phyloP scores from a whole-genome alignment of 192 early-diverging fungal species.

The Podila verticillata region DNA sequence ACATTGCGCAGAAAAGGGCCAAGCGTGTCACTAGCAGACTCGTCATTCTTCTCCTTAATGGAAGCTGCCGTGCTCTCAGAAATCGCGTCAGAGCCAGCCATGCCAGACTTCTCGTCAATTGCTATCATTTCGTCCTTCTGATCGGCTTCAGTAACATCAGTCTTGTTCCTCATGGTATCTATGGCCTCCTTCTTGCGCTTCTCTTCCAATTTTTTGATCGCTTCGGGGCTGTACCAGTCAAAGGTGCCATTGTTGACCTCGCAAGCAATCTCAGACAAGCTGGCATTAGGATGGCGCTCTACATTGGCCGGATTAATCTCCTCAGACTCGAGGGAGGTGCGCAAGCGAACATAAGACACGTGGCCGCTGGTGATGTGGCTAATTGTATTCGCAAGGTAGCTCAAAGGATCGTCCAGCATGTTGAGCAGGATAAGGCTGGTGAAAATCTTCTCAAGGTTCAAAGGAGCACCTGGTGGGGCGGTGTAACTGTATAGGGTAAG shows the following conservation, averaged over 20 bases:
- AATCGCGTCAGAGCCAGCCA: background rate
- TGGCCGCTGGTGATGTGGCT: slow-evolving; percentile 68
- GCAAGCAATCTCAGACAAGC: slow-evolving; percentile 13
- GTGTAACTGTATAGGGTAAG: slow-evolving; percentile 42
- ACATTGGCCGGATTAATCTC: slow-evolving; percentile 76
- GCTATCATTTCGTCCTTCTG: background rate
- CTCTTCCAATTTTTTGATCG: slow-evolving; percentile 16
- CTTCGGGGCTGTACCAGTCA: slow-evolving; percentile 49
- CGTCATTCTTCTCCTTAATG: no score
- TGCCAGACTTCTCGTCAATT: slow-evolving; percentile 4
- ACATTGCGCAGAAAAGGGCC: slow-evolving; percentile 50
- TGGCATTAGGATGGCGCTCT: slow-evolving; percentile 26
- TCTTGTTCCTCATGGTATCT: slow-evolving; percentile 3
- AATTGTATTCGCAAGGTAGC: slow-evolving; percentile 69
- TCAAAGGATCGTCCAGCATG: slow-evolving; percentile 77
- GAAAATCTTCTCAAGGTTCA: slow-evolving; percentile 71
- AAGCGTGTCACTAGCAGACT: slow-evolving; percentile 19
- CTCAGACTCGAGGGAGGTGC: slow-evolving; percentile 72
- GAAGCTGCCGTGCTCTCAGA: background rate
- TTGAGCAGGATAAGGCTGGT: slow-evolving; percentile 82
- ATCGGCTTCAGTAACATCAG: background rate
- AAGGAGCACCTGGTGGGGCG: slow-evolving; percentile 25
- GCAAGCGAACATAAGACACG: slow-evolving; percentile 73
- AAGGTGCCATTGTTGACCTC: slow-evolving; percentile 33
- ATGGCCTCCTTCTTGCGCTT: slow-evolving; percentile 29